Percentiles rank a stretch among this genome's conserved stretches.
Conservation (phyloP, 129 eudicot genomes). For the Ambrosia artemisiifolia region DNA sequence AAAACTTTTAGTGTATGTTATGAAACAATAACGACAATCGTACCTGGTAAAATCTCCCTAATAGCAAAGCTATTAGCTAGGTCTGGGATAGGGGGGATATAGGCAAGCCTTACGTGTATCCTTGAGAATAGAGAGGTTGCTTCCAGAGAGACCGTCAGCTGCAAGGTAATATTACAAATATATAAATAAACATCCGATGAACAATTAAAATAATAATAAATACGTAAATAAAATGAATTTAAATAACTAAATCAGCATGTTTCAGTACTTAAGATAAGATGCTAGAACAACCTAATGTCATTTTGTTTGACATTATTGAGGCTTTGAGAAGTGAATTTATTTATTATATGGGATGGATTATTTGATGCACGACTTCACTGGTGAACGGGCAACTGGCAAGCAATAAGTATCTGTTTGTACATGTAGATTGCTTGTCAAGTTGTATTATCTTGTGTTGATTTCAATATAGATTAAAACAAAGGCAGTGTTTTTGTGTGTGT, state of each 20-base stretch:
- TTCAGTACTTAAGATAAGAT: background rate
- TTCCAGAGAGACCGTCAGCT: too few species aligned
- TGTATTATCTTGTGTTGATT: background rate
- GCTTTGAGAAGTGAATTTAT: constrained; percentile 1
- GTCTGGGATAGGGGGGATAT: too few species aligned
- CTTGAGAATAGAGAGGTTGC: too few species aligned
- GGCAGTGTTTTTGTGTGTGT: constrained; percentile 56
- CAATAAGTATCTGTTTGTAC: constrained; percentile 8
- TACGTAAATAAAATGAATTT: background rate
- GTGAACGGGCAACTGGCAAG: constrained; percentile 17
- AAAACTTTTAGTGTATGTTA: background rate
- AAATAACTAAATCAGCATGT: background rate
- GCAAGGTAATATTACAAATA: too few species aligned
- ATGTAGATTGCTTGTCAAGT: constrained; percentile 8
- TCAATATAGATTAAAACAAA: constrained; percentile 10
- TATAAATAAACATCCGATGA: too few species aligned
- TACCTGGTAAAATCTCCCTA: too few species aligned
- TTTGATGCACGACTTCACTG: background rate
- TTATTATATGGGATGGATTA: background rate
- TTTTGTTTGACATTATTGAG: background rate
- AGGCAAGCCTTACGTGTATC: too few species aligned
- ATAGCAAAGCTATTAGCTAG: too few species aligned
- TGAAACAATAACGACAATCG: too few species aligned
- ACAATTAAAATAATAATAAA: too few species aligned
- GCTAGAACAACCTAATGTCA: constrained; percentile 7